Base-by-base conservation (phyloP, 345 rosid genomes). In the Corchorus capsularis region DNA sequence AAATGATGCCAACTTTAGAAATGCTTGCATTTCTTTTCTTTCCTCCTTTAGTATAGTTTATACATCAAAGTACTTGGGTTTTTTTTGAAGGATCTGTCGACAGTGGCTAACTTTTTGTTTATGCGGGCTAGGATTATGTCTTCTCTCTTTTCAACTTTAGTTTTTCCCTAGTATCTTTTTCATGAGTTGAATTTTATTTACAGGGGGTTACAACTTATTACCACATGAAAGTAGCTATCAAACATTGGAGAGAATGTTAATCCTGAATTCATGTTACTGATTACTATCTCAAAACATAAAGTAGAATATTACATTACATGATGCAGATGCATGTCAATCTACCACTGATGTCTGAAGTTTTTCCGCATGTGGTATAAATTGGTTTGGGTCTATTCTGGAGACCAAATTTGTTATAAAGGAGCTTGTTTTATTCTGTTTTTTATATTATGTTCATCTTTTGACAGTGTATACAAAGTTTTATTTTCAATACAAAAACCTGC, bases 1-100 rank as follows among this genome's bases (percentile, higher is more conserved):
- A 81, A 75, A 77, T 81, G 85, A 76, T 78, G 47, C 74, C 73
- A 67, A 75, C 84, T 80, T 82, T 77, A 72, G 76, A 81, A 73
- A 60, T 79, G 63, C 55, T 61, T 82, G 78, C 75, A 34, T 60
- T 20, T 22, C 59, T 79, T 77, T 72, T 71, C 59, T 72, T 71
- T 54, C 35, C 3, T 14, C 62, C 49, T 53, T 12, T 54, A n/a
- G n/a, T n/a, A 27, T 27, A 27, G 27, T 79, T 76, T 68, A 12
- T 32, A 56, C 59, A 72, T 76, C 46, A 69, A 68, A 77, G 77
- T 69, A 43, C 32, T 60, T 67, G 73, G 53, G 71, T 27, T 43
- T 81, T 43, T 81, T 78, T 27, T 85, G 73, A 82, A 73, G 78
- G 79, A 75, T 85, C 77, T 79, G 53, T 64, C 63, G 71, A 39